These are phyloP conservation scores for Furcasterigmium furcatum DNA, from an alignment of 2,329 filamentous ascomycete species.

Conservation along the genomic window DNA sequence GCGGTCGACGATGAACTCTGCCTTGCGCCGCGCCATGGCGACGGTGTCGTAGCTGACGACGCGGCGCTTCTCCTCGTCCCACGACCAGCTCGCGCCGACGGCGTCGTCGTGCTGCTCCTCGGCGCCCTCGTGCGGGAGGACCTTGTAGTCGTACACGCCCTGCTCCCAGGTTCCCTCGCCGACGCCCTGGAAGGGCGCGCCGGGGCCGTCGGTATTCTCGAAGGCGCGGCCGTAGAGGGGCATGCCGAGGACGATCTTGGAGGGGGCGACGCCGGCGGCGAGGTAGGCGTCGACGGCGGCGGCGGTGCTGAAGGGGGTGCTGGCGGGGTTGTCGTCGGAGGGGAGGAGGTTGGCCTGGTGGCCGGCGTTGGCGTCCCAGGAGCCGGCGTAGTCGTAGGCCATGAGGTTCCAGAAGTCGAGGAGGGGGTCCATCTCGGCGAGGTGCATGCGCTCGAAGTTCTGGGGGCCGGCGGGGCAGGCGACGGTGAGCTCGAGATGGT, in stretches of 20 bases:
- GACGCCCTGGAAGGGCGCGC: conserved; percentile 65
- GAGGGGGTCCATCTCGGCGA: conserved; percentile 61
- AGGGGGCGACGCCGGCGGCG: conserved; percentile 55
- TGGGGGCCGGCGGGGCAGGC: conserved; percentile 60
- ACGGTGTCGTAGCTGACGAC: conserved; percentile 81
- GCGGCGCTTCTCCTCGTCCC: conserved; percentile 56
- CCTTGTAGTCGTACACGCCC: conserved; percentile 88
- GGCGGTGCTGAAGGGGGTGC: conserved; percentile 76
- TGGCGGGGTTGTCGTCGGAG: conserved; percentile 49
- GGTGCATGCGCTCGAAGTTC: conserved; percentile 60
- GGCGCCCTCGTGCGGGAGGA: conserved; percentile 66
- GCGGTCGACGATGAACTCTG: conserved; percentile 62
- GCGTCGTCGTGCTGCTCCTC: conserved; percentile 61
- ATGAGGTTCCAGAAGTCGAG: conserved; percentile 80
- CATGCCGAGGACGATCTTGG: conserved; percentile 87
- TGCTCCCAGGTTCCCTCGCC: conserved; percentile 82
- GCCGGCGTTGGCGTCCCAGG: conserved; percentile 69
- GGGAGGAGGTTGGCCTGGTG: conserved; percentile 80
- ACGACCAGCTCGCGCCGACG: conserved; percentile 73
- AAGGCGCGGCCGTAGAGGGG: conserved; percentile 90
- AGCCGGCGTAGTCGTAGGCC: conserved; percentile 86
- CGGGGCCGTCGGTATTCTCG: conserved; percentile 71
- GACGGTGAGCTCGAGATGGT: conserved; percentile 63
- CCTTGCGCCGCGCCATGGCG: conserved; percentile 65
- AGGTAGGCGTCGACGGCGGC: conserved; percentile 71